Evolutionary conservation across 2,329 filamentous ascomycete genomes (phyloP).

Genomic region (Calonectria henricotiae): DNA sequence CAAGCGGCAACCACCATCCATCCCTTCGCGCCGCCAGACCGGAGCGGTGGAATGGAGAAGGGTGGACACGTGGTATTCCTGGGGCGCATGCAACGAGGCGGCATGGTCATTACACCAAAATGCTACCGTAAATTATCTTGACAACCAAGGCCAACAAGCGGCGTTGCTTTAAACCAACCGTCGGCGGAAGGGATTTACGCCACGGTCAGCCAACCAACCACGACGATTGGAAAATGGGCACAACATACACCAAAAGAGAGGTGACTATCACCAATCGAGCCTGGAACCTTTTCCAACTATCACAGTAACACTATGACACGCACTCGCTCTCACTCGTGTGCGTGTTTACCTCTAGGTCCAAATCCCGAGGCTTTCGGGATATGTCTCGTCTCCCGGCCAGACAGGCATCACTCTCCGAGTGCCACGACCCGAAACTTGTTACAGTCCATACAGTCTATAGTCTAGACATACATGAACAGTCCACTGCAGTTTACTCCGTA

Average conservation of each 20-base stretch:
- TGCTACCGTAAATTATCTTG: conserved; percentile 5
- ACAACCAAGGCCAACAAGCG: background rate
- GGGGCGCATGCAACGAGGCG: conserved; percentile 8
- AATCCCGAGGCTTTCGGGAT: background rate
- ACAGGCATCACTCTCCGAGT: conserved; percentile 1
- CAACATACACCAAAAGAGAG: background rate
- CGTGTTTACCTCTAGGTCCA: background rate
- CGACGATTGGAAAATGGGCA: background rate
- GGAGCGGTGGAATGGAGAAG: background rate
- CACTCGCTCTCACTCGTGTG: background rate
- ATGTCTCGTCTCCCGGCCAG: background rate
- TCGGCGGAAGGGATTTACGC: conserved; percentile 16
- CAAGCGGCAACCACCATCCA: background rate
- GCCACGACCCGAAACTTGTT: background rate
- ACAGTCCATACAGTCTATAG: background rate
- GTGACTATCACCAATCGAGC: background rate
- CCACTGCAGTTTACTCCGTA: too few species aligned
- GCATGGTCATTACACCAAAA: conserved; percentile 7
- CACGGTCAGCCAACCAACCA: background rate
- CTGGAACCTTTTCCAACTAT: too few species aligned
- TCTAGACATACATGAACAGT: too few species aligned
- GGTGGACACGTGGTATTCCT: conserved; percentile 21
- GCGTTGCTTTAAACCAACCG: conserved; percentile 7
- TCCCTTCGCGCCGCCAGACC: background rate
- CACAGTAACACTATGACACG: background rate